Percentiles rank a stretch among this genome's conserved stretches.
phyloP scores from a whole-genome alignment of 1,284 basidiomycete genomes.

The Thelephora terrestris region DNA sequence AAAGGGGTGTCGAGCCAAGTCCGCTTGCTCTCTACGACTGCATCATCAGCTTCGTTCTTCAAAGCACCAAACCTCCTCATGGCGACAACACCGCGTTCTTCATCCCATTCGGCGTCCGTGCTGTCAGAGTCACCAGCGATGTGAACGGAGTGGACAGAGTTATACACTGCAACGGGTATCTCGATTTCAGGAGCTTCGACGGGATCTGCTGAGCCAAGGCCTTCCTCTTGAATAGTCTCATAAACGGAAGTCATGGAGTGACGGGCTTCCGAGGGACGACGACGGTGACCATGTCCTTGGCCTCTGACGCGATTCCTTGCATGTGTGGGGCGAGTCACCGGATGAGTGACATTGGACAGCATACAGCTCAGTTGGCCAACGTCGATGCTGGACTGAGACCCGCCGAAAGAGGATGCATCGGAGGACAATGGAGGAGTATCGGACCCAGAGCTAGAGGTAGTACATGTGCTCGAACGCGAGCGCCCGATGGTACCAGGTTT shows the following conservation, averaged over 20 bases:
- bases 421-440: conserved; percentile 63
- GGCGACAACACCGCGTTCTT: conserved; percentile 49
- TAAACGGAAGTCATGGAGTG: conserved; percentile 61
- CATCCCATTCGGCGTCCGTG: conserved; percentile 46
- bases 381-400: conserved; percentile 69
- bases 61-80: conserved; percentile 61
- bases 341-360: conserved; percentile 37
- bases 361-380: conserved; percentile 45
- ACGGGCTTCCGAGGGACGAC: conserved; percentile 52
- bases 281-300: conserved; percentile 56
- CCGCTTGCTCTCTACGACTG: conserved; percentile 55
- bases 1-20: conserved; percentile 64
- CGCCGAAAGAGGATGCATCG: conserved; percentile 57
- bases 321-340: conserved; percentile 26
- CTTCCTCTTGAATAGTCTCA: conserved; percentile 70
- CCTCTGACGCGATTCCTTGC: conserved; percentile 29
- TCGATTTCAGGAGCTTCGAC: conserved; percentile 22
- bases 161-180: conserved; percentile 13
- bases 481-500: conserved; percentile 37
- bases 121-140: conserved; percentile 49
- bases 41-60: conserved; percentile 54
- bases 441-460: conserved; percentile 46
- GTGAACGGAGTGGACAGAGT: conserved; percentile 30
- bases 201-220: conserved; percentile 26
- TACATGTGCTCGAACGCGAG: conserved; percentile 58